A percentile compares a stretch with the other conserved stretches of the same genome.
phyloP scores from a whole-genome alignment of 306 rosid genomes.

The Cucumis hystrix region DNA sequence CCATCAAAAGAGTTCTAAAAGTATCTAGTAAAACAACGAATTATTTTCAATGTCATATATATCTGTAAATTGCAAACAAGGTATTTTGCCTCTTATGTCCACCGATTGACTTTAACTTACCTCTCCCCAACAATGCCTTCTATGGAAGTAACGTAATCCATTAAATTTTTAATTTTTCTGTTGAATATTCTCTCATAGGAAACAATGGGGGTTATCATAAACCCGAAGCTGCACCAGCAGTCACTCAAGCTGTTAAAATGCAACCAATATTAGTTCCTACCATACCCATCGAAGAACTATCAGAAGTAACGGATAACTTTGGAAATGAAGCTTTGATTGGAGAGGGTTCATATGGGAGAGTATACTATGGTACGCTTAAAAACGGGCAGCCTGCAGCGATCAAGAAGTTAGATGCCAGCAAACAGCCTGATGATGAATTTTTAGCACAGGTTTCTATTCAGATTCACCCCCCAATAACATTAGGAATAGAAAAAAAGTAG shows the following conservation, averaged over 20 bases:
- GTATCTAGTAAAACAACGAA: background rate
- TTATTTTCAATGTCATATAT: background rate
- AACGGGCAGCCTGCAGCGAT: conserved; percentile 8
- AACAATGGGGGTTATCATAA: background rate
- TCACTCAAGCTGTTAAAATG: conserved; percentile 8
- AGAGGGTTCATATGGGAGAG: conserved; percentile 11
- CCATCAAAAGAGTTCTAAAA: background rate
- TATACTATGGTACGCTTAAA: conserved; percentile 2
- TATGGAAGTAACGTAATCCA: background rate
- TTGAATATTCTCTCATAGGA: background rate
- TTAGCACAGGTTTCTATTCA: conserved; percentile 6
- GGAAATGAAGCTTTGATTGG: conserved; percentile 9
- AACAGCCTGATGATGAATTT: conserved; percentile 11
- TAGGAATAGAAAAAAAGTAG: background rate
- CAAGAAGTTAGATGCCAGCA: conserved; percentile 9
- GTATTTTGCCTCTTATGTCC: background rate
- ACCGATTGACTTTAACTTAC: background rate
- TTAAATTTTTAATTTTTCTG: background rate
- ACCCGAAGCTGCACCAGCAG: conserved; percentile 5
- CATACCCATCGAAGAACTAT: background rate
- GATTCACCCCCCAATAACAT: background rate
- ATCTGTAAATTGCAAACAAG: background rate
- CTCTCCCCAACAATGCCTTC: background rate
- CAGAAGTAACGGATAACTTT: conserved; percentile 7
- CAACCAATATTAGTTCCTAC: conserved; percentile 8